A percentile compares a stretch with the other conserved stretches of the same genome.
Conservation (phyloP, 805 yeast genomes). For the Lipomyces yamadae region DNA sequence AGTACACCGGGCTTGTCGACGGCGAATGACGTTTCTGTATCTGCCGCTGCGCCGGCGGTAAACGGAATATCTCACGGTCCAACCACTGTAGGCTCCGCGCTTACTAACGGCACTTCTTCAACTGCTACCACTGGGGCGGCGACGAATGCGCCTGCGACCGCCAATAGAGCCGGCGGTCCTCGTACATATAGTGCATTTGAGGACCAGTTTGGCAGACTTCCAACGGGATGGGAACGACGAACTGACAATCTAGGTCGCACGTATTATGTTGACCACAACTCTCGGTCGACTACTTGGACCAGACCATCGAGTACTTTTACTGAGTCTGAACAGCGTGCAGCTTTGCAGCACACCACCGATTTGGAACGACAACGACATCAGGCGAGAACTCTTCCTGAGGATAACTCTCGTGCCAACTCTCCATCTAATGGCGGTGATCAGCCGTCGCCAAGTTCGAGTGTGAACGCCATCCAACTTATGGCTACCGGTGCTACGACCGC, state of each 20-base stretch:
- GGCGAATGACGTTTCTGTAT: neutral
- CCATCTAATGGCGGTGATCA: constrained; percentile 21
- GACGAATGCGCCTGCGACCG: constrained; percentile 40
- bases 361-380: constrained; percentile 90
- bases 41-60: constrained; percentile 21
- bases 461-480: constrained; percentile 55
- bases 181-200: constrained; percentile 91
- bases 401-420: constrained; percentile 51
- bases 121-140: constrained; percentile 38
- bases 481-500: constrained; percentile 89
- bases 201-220: constrained; percentile 94
- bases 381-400: constrained; percentile 85
- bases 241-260: constrained; percentile 97
- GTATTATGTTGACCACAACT: constrained; percentile 96
- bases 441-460: constrained; percentile 23
- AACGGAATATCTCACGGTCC: constrained; percentile 19
- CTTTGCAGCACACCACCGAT: constrained; percentile 66
- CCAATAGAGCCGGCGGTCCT: constrained; percentile 33
- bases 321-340: constrained; percentile 66
- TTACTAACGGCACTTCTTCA: constrained; percentile 31
- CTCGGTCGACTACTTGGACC: constrained; percentile 98
- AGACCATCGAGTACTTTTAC: constrained; percentile 85
- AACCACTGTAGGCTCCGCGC: constrained; percentile 36
- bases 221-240: constrained; percentile 99
- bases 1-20: constrained; percentile 22